Percentiles rank a stretch among this genome's conserved stretches.
Evolutionary conservation across 225 moss, liverwort and hornwort genomes (phyloP).

Genomic region (Climacium dendroides): DNA sequence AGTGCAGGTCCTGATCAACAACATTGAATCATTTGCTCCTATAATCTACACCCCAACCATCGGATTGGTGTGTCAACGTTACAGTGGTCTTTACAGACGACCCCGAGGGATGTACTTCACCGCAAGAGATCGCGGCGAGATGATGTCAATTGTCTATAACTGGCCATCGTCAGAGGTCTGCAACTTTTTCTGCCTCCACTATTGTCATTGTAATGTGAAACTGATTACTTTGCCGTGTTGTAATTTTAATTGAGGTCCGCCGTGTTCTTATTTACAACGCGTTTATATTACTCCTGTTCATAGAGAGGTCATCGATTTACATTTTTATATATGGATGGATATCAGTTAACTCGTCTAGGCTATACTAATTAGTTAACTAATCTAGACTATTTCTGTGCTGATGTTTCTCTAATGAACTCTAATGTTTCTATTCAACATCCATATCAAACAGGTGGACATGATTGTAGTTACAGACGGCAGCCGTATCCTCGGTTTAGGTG

Average conservation of each 20-base stretch:
- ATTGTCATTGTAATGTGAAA: background rate
- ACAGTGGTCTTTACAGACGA: conserved; percentile 88
- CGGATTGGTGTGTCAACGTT: conserved; percentile 94
- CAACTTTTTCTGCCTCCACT: background rate
- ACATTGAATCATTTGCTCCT: conserved; percentile 81
- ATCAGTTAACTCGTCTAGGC: background rate
- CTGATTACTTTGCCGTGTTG: background rate
- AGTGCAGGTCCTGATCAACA: conserved; percentile 78
- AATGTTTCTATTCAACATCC: background rate
- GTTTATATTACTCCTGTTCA: background rate
- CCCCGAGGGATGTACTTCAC: conserved; percentile 97
- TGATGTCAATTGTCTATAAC: conserved; percentile 91
- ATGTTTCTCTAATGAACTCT: background rate
- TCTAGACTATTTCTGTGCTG: background rate
- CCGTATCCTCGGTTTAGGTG: conserved; percentile 87
- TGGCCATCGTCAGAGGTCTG: conserved; percentile 86
- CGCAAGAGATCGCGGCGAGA: conserved; percentile 73
- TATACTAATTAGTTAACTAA: background rate
- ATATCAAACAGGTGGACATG: conserved; percentile 73
- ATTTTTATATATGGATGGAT: background rate
- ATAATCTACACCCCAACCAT: conserved; percentile 96
- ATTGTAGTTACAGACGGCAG: conserved; percentile 98
- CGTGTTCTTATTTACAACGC: background rate
- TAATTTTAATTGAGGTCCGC: background rate
- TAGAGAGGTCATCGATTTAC: background rate